Evolutionary conservation across 1,139 yeast species (phyloP).

Genomic region (Suhomyces maxii): DNA sequence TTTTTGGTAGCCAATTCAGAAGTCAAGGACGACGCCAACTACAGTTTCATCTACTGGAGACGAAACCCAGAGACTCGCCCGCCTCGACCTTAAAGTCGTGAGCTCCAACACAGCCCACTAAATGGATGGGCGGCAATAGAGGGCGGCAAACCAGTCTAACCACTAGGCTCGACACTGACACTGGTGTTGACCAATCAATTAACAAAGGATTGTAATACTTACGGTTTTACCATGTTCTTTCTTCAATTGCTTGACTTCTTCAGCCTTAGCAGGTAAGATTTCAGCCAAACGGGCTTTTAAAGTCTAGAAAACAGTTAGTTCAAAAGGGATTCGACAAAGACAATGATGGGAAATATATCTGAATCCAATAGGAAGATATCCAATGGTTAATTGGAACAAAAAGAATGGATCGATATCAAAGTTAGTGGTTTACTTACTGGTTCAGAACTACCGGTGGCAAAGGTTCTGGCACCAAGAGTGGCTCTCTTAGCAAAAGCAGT

Average conservation of each 20-base stretch:
- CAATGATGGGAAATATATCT: background rate
- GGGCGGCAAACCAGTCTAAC: no score
- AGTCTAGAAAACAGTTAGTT: conserved; percentile 37
- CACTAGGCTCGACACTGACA: no score
- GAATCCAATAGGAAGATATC: background rate
- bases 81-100: no score
- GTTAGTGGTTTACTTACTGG: conserved; percentile 55
- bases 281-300: conserved; percentile 93
- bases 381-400: background rate
- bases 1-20: no score
- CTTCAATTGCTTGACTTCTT: conserved; percentile 86
- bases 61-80: no score
- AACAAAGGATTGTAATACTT: conserved; percentile 22
- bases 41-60: no score
- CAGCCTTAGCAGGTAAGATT: conserved; percentile 87
- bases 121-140: background rate
- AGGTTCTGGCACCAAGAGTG: conserved; percentile 40
- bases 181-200: no score
- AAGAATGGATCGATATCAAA: no score
- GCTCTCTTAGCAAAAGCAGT: conserved; percentile 34
- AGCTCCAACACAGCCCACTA: no score
- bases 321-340: conserved; percentile 3
- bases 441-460: conserved; percentile 48
- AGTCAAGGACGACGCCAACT: no score
- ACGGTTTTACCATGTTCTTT: conserved; percentile 85